Base-by-base conservation (phyloP, 1,139 yeast species). In the Suhomyces bokatorum region DNA sequence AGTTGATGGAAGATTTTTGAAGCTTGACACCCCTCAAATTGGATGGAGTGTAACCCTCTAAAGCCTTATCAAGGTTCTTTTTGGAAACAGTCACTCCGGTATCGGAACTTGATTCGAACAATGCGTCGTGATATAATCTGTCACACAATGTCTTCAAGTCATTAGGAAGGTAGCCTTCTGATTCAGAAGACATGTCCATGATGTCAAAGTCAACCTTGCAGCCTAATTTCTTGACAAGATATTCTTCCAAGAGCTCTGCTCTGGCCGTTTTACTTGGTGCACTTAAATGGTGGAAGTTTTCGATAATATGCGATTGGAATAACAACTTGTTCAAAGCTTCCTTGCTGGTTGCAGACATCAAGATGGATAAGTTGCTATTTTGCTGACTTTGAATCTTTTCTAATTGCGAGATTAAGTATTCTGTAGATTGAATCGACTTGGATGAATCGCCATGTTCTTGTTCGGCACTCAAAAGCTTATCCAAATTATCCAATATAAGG, bases 121-220 rank as follows among this genome's bases (percentile, higher is more conserved):
- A 55, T 1, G 77, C 66, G 52, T 85, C 89, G 55, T 86, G 91
- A 52, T 82, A 80, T 4, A 90, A 78, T 55, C 96, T 74, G 53
- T 89, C 96, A 32, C 81, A 76, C 24, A 93, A 66, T 7, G 81
- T 78, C 65, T 83, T 80, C 48, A 93, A 63, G 60, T 93, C 99
- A 32, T 83, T 81, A 0, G 97, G 95, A 33, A 88, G 78, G 61
- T 85, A 93, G 0, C 98, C 98, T 57, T 93, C 98, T 0, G 96
- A 87, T 45, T 85, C 93, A 22, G 79, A 63, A 32, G 90, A 85
- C 53, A 90, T 73, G 56, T 88, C 95, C 63, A 84, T 75, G 12
- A 83, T 58, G 55, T 85, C 91, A 48, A 81, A 73, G 4, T 69
- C 43, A 50, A 58, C 62, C 15, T 52, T 58, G 57, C 67, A 66